Conservation (phyloP, 768 basidiomycete species). For the Solioccasus polychromus region DNA sequence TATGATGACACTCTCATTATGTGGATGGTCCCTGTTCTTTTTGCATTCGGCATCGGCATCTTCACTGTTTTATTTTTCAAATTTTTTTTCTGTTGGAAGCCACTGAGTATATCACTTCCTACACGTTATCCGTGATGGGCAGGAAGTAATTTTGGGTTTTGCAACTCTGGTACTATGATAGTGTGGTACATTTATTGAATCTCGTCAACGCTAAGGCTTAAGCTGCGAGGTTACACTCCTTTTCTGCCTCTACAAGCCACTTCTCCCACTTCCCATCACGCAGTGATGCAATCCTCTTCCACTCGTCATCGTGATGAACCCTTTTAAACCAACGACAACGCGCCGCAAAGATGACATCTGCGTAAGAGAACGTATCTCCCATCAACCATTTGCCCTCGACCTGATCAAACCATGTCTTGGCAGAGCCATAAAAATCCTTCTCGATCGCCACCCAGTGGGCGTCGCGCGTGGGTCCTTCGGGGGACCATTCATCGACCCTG, state of each 20-base stretch:
- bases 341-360: neutral
- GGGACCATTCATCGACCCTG: constrained; percentile 1
- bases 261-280: constrained; percentile 28
- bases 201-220: too few relatives aligned
- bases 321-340: neutral
- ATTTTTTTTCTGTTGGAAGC: too few relatives aligned
- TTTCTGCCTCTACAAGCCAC: constrained; percentile 22
- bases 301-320: constrained; percentile 23
- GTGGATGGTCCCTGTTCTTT: too few relatives aligned
- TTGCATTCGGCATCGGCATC: too few relatives aligned
- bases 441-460: neutral
- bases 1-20: too few relatives aligned
- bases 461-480: neutral
- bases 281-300: constrained; percentile 22
- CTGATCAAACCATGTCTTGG: neutral
- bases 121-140: too few relatives aligned
- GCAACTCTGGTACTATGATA: too few relatives aligned
- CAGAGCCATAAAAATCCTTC: neutral
- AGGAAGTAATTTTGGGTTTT: too few relatives aligned
- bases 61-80: too few relatives aligned
- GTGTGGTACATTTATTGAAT: too few relatives aligned
- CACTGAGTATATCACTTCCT: too few relatives aligned
- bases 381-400: constrained; percentile 2
- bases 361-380: constrained; percentile 9
- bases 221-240: constrained; percentile 24